Base-by-base conservation (phyloP, 345 rosid species). In the Toxicodendron radicans region DNA sequence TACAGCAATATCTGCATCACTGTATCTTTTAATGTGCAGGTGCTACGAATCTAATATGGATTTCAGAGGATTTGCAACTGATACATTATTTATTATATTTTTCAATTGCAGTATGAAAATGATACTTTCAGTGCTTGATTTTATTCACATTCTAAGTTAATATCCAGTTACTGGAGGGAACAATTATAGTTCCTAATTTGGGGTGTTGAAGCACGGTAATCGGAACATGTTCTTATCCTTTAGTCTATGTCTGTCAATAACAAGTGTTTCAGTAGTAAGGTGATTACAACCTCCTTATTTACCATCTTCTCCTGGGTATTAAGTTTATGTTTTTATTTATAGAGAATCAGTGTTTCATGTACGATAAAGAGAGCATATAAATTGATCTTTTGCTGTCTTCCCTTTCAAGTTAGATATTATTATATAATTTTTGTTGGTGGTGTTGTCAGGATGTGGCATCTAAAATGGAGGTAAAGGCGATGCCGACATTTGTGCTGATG, bases 401-500 rank as follows among this genome's bases (percentile, higher is more conserved):
- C 18, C 27, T 54, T n/a, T 14, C 10, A 27, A 7, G 24, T 52
- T 63, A 21, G 68, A 73, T 73, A 3, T 57, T 20, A 8, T 27
- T 24, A 13, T 41, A 41, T 12, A 58, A n/a, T 53, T 66, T 79
- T 30, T 60, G 43, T 76, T 32, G 23, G 69, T 75, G 80, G 75
- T 73, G 38, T 58, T 30, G 27, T 74, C 78, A 93, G 98, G 98
- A 88, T 66, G 97, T 92, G 68, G 97, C 98, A 4, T 64, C 74
- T 27, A 84, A 78, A 69, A 70, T 90, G 88, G 89, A 86, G 71
- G 81, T 90, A 21, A 93, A 89, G 80, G 98, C 99, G n/a, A 95
- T 95, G 99, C 96, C 99, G 0, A 91, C 99, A 14, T 93, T 93
- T 82, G 21, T 87, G 79, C 78, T 91, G 83, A 81, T 90, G 89